Evolutionary conservation across 257 asterid genomes (phyloP).

Genomic region (Solanum sejunctum): DNA sequence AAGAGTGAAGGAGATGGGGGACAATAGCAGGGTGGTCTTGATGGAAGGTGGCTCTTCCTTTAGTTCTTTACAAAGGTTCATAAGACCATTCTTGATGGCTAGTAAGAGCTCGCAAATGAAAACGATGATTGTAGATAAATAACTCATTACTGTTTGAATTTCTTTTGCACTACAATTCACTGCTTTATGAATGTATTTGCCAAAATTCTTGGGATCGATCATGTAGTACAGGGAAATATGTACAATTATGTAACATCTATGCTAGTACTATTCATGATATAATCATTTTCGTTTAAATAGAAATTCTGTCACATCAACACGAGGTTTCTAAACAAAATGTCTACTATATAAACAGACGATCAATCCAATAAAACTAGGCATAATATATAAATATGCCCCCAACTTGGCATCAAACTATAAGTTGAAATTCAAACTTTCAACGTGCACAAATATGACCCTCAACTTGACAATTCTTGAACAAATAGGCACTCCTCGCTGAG

Average conservation of each 20-base stretch:
- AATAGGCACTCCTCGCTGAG: no score
- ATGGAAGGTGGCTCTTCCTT: conserved; percentile 17
- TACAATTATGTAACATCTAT: background rate
- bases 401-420: no score
- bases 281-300: background rate
- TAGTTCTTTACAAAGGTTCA: background rate
- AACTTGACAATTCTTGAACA: no score
- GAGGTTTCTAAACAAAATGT: background rate
- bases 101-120: background rate
- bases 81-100: background rate
- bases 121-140: background rate
- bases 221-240: background rate
- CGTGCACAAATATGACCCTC: no score
- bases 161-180: background rate
- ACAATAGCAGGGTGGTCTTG: conserved; percentile 2
- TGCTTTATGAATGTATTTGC: background rate
- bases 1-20: conserved; percentile 32
- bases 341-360: background rate
- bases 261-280: background rate
- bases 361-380: background rate
- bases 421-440: no score
- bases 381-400: no score
- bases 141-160: background rate
- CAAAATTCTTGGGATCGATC: background rate
- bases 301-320: background rate